These are phyloP conservation scores for Pseudoscleropodium purum DNA, from an alignment of 225 moss, liverwort and hornwort species.

Conservation along the genomic window DNA sequence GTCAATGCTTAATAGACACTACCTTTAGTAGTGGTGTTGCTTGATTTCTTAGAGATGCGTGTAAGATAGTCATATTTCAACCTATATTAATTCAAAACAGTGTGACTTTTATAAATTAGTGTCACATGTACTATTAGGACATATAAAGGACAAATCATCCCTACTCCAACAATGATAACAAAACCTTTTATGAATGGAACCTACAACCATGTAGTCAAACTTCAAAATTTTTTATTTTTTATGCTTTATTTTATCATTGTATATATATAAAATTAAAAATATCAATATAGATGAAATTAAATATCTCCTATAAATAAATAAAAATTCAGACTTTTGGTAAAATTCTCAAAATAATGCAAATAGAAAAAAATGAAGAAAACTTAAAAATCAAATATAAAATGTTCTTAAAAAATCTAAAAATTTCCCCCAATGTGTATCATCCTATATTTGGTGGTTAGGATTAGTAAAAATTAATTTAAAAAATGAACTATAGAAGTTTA, in stretches of 20 bases:
- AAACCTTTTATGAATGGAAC: neutral
- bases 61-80: neutral
- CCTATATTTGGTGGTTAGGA: fast-evolving
- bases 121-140: fast-evolving
- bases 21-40: fast-evolving
- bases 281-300: neutral
- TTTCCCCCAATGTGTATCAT: neutral
- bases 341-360: neutral
- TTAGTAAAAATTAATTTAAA: neutral
- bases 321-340: fast-evolving
- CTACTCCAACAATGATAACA: fast-evolving
- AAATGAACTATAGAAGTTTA: neutral
- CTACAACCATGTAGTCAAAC: neutral
- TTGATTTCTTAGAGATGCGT: neutral
- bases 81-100: neutral
- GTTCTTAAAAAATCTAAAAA: neutral
- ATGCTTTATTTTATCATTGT: neutral
- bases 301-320: neutral
- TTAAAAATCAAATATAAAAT: neutral
- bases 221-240: too few relatives aligned
- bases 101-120: neutral
- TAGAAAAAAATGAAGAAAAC: neutral
- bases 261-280: neutral
- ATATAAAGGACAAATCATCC: neutral
- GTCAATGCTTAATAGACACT: neutral